Conservation (phyloP, 495 filamentous ascomycete genomes). For the Aspergillus baeticus region DNA sequence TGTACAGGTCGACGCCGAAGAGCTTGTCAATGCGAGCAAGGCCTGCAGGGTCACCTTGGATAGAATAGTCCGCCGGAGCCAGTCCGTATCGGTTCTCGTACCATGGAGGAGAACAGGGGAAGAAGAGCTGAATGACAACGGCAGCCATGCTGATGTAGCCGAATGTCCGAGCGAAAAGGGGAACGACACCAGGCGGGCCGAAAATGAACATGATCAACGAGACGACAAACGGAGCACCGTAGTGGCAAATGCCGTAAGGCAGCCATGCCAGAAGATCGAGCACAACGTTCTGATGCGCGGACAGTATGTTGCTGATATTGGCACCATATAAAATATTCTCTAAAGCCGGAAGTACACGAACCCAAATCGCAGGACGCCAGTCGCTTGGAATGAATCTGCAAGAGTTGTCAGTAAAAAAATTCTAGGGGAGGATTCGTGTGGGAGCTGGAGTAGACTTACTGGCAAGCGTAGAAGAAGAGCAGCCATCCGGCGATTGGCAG, state of each 20-base stretch:
- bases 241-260: constrained; percentile 88
- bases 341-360: constrained; percentile 88
- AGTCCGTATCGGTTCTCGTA: constrained; percentile 90
- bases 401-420: constrained; percentile 20
- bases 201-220: constrained; percentile 79
- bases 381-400: constrained; percentile 79
- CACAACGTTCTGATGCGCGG: constrained; percentile 75
- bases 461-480: constrained; percentile 84
- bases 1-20: constrained; percentile 88
- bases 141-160: constrained; percentile 89
- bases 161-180: constrained; percentile 81
- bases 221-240: constrained; percentile 75
- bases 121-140: constrained; percentile 80
- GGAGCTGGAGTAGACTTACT: constrained; percentile 56
- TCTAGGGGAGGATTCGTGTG: not conserved
- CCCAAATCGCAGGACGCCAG: constrained; percentile 89
- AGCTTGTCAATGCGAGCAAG: constrained; percentile 85
- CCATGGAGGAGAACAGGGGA: constrained; percentile 94
- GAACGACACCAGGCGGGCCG: constrained; percentile 78
- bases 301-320: constrained; percentile 93
- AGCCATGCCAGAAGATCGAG: constrained; percentile 90
- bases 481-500: constrained; percentile 82
- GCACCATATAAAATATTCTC: constrained; percentile 97
- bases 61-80: constrained; percentile 86
- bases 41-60: constrained; percentile 83